phyloP scores from a whole-genome alignment of 768 basidiomycete genomes.

The Amanita exitialis region DNA sequence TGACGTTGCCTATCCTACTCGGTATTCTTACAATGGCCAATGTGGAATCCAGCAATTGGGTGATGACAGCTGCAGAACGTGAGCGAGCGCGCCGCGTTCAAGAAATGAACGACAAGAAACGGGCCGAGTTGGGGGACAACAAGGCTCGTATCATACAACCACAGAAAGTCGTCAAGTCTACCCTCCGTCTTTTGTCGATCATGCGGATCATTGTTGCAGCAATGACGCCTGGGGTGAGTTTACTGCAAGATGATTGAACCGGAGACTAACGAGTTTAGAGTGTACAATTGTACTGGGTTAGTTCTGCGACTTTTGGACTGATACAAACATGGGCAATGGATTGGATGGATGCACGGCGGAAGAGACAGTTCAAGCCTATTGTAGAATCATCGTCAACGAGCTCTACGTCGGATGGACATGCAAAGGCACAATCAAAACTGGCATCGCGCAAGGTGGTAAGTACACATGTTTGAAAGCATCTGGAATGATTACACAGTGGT shows the following conservation, averaged over 20 bases:
- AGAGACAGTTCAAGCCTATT: constrained; percentile 9
- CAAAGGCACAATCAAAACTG: background rate
- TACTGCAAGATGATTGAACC: constrained; percentile 1
- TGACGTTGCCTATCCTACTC: constrained; percentile 56
- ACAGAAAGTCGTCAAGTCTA: constrained; percentile 39
- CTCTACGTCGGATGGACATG: background rate
- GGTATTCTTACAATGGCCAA: constrained; percentile 73
- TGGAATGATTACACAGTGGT: constrained; percentile 71
- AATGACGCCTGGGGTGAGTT: constrained; percentile 61
- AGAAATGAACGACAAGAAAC: constrained; percentile 35
- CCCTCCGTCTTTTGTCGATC: constrained; percentile 48
- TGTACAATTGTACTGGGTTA: constrained; percentile 67
- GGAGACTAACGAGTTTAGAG: constrained; percentile 30
- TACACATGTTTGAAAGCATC: constrained; percentile 2
- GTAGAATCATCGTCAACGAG: background rate
- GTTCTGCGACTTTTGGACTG: constrained; percentile 66
- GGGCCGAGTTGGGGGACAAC: constrained; percentile 36
- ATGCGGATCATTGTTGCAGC: constrained; percentile 58
- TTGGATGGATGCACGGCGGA: constrained; percentile 42
- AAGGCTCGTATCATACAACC: constrained; percentile 26
- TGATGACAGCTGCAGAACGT: constrained; percentile 48
- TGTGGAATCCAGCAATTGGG: constrained; percentile 70
- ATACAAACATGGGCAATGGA: constrained; percentile 69
- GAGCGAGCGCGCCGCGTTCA: constrained; percentile 38
- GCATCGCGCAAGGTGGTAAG: constrained; percentile 6